phyloP scores from a whole-genome alignment of 2,329 filamentous ascomycete genomes.

The Paecilomyces sp. region DNA sequence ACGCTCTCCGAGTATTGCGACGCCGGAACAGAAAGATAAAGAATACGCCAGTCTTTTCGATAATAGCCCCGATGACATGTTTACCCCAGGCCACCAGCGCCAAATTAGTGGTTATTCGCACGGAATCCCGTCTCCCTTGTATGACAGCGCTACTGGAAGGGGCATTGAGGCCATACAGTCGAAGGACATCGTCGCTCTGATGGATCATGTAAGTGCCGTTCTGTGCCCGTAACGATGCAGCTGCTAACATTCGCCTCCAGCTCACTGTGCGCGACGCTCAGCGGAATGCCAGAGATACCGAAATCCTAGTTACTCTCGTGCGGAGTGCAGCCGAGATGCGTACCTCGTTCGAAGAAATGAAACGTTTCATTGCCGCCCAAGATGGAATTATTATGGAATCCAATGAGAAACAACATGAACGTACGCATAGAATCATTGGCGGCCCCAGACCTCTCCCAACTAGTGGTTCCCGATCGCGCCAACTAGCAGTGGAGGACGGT shows the following conservation, averaged over 20 bases:
- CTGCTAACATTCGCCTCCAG: slow-evolving; percentile 33
- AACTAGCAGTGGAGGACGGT: slow-evolving; percentile 42
- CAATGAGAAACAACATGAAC: slow-evolving; percentile 81
- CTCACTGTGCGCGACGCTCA: slow-evolving; percentile 95
- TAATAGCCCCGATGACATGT: slow-evolving; percentile 55
- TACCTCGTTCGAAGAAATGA: slow-evolving; percentile 92
- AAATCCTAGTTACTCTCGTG: slow-evolving; percentile 90
- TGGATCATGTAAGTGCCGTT: slow-evolving; percentile 70
- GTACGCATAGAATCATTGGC: slow-evolving; percentile 73
- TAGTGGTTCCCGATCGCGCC: slow-evolving; percentile 46
- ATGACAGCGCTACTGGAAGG: slow-evolving; percentile 79
- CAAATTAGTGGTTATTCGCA: slow-evolving; percentile 86
- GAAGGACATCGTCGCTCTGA: slow-evolving; percentile 91
- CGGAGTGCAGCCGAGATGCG: slow-evolving; percentile 95
- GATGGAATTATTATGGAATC: slow-evolving; percentile 83
- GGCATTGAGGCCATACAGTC: slow-evolving; percentile 90
- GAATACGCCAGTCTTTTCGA: slow-evolving; percentile 45
- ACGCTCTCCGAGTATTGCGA: slow-evolving; percentile 42
- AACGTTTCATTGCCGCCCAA: slow-evolving; percentile 81
- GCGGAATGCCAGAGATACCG: slow-evolving; percentile 89
- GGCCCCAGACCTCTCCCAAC: slow-evolving; percentile 79
- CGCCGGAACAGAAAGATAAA: slow-evolving; percentile 39
- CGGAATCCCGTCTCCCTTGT: slow-evolving; percentile 81
- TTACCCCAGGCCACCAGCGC: slow-evolving; percentile 52
- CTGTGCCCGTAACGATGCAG: slow-evolving; percentile 8